Conservation (phyloP, 495 filamentous ascomycete species). For the Penicillium flavigenum region DNA sequence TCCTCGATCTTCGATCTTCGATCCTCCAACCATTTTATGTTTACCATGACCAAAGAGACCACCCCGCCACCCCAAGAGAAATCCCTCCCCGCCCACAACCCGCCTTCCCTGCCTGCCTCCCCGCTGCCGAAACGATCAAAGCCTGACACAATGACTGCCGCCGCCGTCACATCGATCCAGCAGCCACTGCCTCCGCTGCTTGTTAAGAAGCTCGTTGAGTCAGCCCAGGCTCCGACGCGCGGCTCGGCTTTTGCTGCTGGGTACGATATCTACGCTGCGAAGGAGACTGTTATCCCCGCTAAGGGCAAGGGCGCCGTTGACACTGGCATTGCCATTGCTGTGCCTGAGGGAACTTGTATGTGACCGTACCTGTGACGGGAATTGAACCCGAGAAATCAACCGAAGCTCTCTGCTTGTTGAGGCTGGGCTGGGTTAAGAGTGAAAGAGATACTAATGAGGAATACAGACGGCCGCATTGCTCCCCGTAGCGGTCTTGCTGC, state of each 20-base stretch:
- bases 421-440: no score
- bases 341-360: slow-evolving; percentile 84
- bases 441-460: background rate
- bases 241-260: slow-evolving; percentile 88
- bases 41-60: slow-evolving; percentile 56
- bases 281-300: slow-evolving; percentile 70
- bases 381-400: background rate
- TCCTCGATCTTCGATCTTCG: slow-evolving; percentile 6
- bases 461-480: slow-evolving; percentile 81
- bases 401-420: background rate
- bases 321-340: slow-evolving; percentile 84
- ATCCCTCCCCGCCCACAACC: slow-evolving; percentile 40
- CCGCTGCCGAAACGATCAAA: slow-evolving; percentile 67
- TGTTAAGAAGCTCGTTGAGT: slow-evolving; percentile 79
- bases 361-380: slow-evolving; percentile 10
- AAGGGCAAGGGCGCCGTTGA: slow-evolving; percentile 83
- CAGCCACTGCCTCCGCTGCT: slow-evolving; percentile 60
- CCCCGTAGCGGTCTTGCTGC: slow-evolving; percentile 87
- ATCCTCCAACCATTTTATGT: slow-evolving; percentile 1
- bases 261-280: slow-evolving; percentile 84
- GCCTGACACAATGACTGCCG: slow-evolving; percentile 28
- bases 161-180: slow-evolving; percentile 40
- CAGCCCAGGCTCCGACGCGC: slow-evolving; percentile 75
- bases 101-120: slow-evolving; percentile 58
- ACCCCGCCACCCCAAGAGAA: slow-evolving; percentile 36